Percentiles rank a stretch among this genome's conserved stretches.
Evolutionary conservation across 1,139 yeast species (phyloP).

Genomic region (Suhomyces kunorum): DNA sequence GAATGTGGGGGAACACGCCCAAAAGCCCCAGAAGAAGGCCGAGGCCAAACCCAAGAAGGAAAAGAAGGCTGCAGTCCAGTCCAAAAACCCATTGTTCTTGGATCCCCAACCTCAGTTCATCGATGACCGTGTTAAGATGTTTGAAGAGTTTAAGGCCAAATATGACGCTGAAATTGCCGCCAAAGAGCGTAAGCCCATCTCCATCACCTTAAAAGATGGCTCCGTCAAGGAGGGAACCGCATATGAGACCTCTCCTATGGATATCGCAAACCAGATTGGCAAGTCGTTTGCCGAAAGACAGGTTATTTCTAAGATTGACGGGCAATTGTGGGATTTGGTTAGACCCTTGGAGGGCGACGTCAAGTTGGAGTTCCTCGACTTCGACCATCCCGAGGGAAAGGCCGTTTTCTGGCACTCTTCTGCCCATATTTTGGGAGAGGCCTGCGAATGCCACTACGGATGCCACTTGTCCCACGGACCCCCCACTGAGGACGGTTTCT

Average conservation of each 20-base stretch:
- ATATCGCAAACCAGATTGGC: constrained; percentile 81
- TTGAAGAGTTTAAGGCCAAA: constrained; percentile 77
- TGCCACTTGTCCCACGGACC: constrained; percentile 91
- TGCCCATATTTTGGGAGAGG: constrained; percentile 98
- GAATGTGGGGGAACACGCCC: constrained; percentile 37
- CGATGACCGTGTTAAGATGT: constrained; percentile 73
- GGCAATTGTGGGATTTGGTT: constrained; percentile 90
- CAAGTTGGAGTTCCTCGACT: constrained; percentile 67
- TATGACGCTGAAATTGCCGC: constrained; percentile 72
- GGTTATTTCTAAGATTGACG: constrained; percentile 88
- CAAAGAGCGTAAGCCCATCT: constrained; percentile 60
- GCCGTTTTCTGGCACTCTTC: constrained; percentile 98
- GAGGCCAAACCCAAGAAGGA: constrained; percentile 33
- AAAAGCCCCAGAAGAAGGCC: constrained; percentile 19
- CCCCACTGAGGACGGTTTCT: constrained; percentile 97
- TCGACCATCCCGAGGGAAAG: constrained; percentile 81
- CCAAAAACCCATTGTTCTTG: constrained; percentile 46
- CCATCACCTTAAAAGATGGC: constrained; percentile 87
- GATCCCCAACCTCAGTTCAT: constrained; percentile 84
- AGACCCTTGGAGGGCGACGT: constrained; percentile 85
- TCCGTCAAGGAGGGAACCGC: constrained; percentile 73
- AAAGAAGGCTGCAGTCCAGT: constrained; percentile 30
- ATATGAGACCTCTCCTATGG: constrained; percentile 89
- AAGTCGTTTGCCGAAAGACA: constrained; percentile 81
- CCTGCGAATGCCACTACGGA: constrained; percentile 94